Percentiles rank a stretch among this genome's conserved stretches.
Conservation (phyloP, 148 eudicot species). For the Camellia granthamiana region DNA sequence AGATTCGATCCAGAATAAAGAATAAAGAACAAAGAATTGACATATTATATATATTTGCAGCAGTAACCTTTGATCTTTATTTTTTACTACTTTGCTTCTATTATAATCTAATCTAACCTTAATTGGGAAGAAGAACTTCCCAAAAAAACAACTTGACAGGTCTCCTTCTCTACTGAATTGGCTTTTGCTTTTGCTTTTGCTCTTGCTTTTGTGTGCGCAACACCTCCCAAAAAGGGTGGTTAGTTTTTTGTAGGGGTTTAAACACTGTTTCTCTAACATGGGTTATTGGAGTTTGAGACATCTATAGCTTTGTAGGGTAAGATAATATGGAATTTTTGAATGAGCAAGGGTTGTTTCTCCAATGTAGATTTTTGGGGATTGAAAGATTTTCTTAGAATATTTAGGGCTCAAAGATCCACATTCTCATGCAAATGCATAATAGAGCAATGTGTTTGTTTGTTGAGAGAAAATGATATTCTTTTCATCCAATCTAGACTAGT, state of each 20-base stretch:
- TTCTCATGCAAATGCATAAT: constrained; percentile 27
- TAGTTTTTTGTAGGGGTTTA: neutral
- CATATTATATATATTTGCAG: too few relatives aligned
- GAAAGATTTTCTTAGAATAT: constrained; percentile 12
- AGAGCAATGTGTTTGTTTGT: constrained; percentile 37
- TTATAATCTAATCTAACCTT: too few relatives aligned
- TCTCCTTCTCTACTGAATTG: too few relatives aligned
- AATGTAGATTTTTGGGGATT: constrained; percentile 29
- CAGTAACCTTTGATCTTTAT: too few relatives aligned
- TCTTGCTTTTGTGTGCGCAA: too few relatives aligned
- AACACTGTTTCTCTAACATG: constrained; percentile 8
- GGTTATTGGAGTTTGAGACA: neutral
- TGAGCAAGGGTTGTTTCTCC: constrained; percentile 20
- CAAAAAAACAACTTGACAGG: too few relatives aligned
- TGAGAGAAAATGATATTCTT: constrained; percentile 23
- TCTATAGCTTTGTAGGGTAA: constrained; percentile 19
- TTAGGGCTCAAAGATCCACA: constrained; percentile 19
- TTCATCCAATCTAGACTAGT: constrained; percentile 42
- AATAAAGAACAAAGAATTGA: neutral
- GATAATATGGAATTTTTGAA: constrained; percentile 9
- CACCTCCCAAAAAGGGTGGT: too few relatives aligned
- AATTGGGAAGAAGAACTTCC: too few relatives aligned
- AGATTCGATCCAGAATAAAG: too few relatives aligned
- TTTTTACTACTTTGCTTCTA: too few relatives aligned
- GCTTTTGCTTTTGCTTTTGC: too few relatives aligned